Base-by-base conservation (phyloP, 495 filamentous ascomycete species). In the Astrocystis sublimbata region DNA sequence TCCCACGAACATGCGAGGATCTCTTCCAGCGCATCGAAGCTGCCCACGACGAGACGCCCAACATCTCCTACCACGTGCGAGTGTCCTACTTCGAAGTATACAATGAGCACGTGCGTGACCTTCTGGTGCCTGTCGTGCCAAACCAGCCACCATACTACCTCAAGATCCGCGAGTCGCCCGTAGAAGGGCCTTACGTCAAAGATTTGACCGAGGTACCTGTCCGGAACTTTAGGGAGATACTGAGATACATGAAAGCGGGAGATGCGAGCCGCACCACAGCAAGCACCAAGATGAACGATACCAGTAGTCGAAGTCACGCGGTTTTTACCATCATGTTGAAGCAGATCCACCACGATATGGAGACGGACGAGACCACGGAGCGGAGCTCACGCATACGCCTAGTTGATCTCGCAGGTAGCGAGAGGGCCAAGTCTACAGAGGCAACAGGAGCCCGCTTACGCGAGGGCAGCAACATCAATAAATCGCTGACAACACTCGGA, bases 231-330 rank as follows among this genome's bases (percentile, higher is more conserved):
- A 73, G 81, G 23, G 94, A 99, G 70, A 88, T 99, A 60, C 83
- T 96, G 73, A 87, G 88, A 38, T 88, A 88, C 73, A 97, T 99
- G 92, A 89, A 88, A 50, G 86, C 87, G 67, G 94, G 94, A 58
- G 94, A 99, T 74, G 78, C 80, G 38, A 96, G 86, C 63, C 89
- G 94, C 35, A 98, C 94, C 1, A 88, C 85, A n/a, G 94, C 94
- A 23, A 91, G 90, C 75, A 99, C 94, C 12, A 99, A 97, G 77
- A 99, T 99, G 94, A 99, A 99, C 71, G 94, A 99, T 75, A 98
- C 92, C 19, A 93, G 89, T 24, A 92, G 88, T 36, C 89, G 94
- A 71, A 93, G 89, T 53, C 94, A 99, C 70, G 92, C 96, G 3
- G 94, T 99, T 38, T 99, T 99, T 71, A 99, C 94, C 17, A 93